These are phyloP conservation scores for Solanum appendiculatum DNA, from an alignment of 257 asterid species.

Conservation along the genomic window DNA sequence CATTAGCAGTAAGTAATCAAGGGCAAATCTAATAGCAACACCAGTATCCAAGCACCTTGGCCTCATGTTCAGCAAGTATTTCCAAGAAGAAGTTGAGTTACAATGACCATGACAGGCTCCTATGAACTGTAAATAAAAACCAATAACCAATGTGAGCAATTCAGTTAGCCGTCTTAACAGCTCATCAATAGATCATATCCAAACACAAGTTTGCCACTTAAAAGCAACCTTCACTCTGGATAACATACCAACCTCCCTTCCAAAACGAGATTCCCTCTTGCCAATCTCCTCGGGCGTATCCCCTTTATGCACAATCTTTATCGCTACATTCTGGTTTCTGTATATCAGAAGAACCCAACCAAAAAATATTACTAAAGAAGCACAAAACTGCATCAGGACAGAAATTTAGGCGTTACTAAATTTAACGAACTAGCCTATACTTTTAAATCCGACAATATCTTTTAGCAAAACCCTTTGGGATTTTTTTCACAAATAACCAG, in stretches of 20 bases:
- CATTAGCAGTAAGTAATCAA: too few relatives aligned
- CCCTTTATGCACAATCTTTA: constrained; percentile 68
- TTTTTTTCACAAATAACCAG: neutral
- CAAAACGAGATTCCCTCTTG: constrained; percentile 59
- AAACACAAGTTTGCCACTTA: neutral
- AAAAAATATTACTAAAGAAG: neutral
- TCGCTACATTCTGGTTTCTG: constrained; percentile 81
- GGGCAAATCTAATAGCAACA: constrained; percentile 72
- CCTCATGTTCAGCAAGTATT: constrained; percentile 55
- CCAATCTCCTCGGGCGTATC: constrained; percentile 68
- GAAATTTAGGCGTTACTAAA: neutral
- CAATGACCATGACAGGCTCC: constrained; percentile 93
- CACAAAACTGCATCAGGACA: neutral
- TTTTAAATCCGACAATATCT: neutral
- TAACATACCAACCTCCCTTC: constrained; percentile 79
- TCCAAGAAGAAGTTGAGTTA: constrained; percentile 73
- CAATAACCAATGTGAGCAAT: neutral
- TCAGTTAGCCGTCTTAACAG: neutral
- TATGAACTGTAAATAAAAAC: constrained; percentile 41
- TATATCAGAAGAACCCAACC: constrained; percentile 31
- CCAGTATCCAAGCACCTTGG: constrained; percentile 64
- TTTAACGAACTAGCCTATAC: neutral
- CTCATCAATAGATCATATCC: neutral
- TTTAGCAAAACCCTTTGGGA: neutral
- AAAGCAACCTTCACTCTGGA: constrained; percentile 79